These are phyloP conservation scores for Teunomyces barrocoloradensis DNA, from an alignment of 805 yeast genomes.

Conservation along the genomic window DNA sequence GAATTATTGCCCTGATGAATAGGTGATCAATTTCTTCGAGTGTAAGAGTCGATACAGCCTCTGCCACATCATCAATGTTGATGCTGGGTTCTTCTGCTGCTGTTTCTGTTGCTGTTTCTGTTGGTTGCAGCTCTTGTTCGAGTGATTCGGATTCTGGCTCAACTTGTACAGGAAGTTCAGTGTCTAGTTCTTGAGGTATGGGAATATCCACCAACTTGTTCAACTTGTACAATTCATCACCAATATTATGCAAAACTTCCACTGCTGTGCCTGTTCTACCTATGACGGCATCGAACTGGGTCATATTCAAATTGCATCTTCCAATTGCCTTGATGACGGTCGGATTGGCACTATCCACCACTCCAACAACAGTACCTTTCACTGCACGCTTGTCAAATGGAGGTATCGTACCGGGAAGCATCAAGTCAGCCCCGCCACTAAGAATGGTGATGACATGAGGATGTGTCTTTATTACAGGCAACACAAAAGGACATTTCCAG, in stretches of 20 bases:
- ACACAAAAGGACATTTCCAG: slow-evolving; percentile 64
- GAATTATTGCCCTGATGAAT: slow-evolving; percentile 67
- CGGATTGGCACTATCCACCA: slow-evolving; percentile 61
- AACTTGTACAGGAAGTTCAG: slow-evolving; percentile 33
- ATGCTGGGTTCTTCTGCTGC: neutral
- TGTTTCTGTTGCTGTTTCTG: neutral
- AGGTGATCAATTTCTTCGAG: slow-evolving; percentile 72
- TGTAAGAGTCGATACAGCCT: slow-evolving; percentile 39
- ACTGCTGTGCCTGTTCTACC: slow-evolving; percentile 81
- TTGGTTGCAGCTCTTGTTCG: slow-evolving; percentile 6
- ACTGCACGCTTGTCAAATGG: slow-evolving; percentile 52
- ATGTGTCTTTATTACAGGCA: slow-evolving; percentile 73
- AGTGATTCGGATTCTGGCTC: slow-evolving; percentile 8
- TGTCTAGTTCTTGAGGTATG: slow-evolving; percentile 27
- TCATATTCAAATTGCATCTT: slow-evolving; percentile 48
- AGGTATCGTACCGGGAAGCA: slow-evolving; percentile 69
- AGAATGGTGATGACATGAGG: slow-evolving; percentile 67
- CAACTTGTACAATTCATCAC: slow-evolving; percentile 59
- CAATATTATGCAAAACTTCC: slow-evolving; percentile 59
- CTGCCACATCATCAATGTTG: slow-evolving; percentile 20
- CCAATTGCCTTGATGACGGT: slow-evolving; percentile 73
- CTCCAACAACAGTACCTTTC: slow-evolving; percentile 65
- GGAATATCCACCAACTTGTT: slow-evolving; percentile 44
- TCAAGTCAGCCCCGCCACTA: slow-evolving; percentile 76
- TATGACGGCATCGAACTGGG: slow-evolving; percentile 42